Conservation (phyloP, 345 rosid genomes). For the Crucihimalaya himalaica region DNA sequence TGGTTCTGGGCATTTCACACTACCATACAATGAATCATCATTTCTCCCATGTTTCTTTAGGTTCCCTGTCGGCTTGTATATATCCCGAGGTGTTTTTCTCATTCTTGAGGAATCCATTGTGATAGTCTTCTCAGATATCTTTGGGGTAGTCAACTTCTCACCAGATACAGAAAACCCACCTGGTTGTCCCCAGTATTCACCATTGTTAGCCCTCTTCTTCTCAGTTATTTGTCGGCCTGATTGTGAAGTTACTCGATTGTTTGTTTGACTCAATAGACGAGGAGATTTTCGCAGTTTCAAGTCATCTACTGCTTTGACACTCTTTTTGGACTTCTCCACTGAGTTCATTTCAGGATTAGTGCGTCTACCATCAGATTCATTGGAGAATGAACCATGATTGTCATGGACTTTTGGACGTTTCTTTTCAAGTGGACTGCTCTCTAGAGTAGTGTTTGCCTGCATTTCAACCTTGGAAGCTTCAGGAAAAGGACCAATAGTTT, state of each 20-base stretch:
- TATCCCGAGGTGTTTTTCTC: slow-evolving; percentile 49
- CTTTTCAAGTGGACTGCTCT: slow-evolving; percentile 32
- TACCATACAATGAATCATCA: slow-evolving; percentile 25
- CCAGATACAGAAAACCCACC: slow-evolving; percentile 3
- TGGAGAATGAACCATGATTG: slow-evolving; percentile 5
- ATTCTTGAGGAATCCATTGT: slow-evolving; percentile 36
- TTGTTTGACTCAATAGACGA: slow-evolving; percentile 22
- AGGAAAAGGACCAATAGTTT: slow-evolving; percentile 20
- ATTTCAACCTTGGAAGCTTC: slow-evolving; percentile 30
- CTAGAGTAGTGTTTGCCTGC: slow-evolving; percentile 18
- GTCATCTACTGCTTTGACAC: slow-evolving; percentile 16
- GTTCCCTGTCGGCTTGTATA: slow-evolving; percentile 37
- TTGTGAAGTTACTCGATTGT: slow-evolving; percentile 17
- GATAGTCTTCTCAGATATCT: slow-evolving; percentile 26
- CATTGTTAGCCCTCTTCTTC: slow-evolving; percentile 26
- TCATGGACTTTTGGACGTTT: slow-evolving; percentile 33
- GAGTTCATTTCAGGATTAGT: slow-evolving; percentile 16
- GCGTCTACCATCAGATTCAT: slow-evolving; percentile 10
- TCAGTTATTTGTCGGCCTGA: slow-evolving; percentile 14
- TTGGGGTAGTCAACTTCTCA: slow-evolving; percentile 24
- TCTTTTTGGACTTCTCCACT: slow-evolving; percentile 29
- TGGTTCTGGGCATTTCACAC: background rate
- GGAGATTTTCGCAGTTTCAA: slow-evolving; percentile 29
- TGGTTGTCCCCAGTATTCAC: slow-evolving; percentile 20
- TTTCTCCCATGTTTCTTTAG: slow-evolving; percentile 34